phyloP scores from a whole-genome alignment of 495 filamentous ascomycete genomes.

The Echria macrotheca region DNA sequence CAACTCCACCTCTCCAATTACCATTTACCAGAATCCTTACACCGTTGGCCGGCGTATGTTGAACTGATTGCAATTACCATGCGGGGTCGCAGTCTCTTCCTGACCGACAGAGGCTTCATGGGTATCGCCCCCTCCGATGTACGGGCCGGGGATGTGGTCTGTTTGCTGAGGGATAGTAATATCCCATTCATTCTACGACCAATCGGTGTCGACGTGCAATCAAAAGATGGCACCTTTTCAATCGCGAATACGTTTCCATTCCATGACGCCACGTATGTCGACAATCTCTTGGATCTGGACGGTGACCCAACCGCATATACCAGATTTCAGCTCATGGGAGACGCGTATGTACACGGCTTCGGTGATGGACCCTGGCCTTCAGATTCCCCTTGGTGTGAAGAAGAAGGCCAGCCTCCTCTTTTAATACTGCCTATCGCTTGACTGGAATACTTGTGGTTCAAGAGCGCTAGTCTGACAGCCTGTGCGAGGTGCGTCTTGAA shows the following conservation, averaged over 20 bases:
- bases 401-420: no score
- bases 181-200: neutral
- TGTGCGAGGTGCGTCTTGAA: no score
- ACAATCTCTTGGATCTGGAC: neutral
- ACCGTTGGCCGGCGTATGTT: constrained; percentile 12
- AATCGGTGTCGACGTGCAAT: neutral
- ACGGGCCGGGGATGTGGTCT: constrained; percentile 21
- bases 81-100: constrained; percentile 4
- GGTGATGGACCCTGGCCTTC: no score
- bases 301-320: neutral
- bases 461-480: no score
- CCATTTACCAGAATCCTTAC: constrained; percentile 9
- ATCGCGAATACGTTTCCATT: neutral
- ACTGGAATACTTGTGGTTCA: no score
- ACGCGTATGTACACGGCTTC: neutral
- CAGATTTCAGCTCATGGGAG: neutral
- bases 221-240: neutral
- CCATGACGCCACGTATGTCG: neutral
- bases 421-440: no score
- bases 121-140: constrained; percentile 1
- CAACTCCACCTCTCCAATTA: neutral
- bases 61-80: constrained; percentile 10
- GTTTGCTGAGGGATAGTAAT: neutral
- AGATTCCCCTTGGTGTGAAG: no score
- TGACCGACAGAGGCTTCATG: neutral